Conservation (phyloP, 1,284 basidiomycete genomes). For the Austroboletus novae-zelandiae region DNA sequence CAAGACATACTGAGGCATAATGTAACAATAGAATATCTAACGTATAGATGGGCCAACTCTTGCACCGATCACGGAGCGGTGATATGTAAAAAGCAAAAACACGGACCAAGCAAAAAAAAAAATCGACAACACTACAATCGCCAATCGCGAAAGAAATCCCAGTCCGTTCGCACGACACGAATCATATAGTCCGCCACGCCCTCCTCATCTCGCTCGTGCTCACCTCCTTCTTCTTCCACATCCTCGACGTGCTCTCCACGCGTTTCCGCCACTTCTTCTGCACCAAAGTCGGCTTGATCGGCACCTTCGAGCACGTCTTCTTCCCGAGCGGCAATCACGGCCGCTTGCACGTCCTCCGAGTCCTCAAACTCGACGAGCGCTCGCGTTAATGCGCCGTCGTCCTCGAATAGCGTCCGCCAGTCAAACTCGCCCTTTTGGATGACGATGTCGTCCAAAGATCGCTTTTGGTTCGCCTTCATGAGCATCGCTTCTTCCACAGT, state of each 20-base stretch:
- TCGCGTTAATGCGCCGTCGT: constrained; percentile 51
- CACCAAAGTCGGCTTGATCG: constrained; percentile 72
- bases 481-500: constrained; percentile 98
- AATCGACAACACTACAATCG: constrained; percentile 39
- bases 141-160: constrained; percentile 78
- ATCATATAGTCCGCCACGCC: constrained; percentile 89
- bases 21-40: constrained; percentile 17
- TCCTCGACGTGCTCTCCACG: constrained; percentile 16
- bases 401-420: constrained; percentile 83
- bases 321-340: constrained; percentile 75
- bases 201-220: constrained; percentile 55
- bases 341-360: constrained; percentile 80
- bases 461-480: constrained; percentile 95
- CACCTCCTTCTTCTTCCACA: constrained; percentile 40
- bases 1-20: constrained; percentile 3
- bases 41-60: not conserved
- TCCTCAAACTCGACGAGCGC: constrained; percentile 89
- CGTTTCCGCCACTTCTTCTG: constrained; percentile 34
- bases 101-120: constrained; percentile 1
- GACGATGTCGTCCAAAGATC: constrained; percentile 87
- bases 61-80: not conserved
- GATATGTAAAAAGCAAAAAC: not conserved
- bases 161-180: constrained; percentile 67
- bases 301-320: constrained; percentile 68
- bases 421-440: constrained; percentile 96